A percentile compares a stretch with the other conserved stretches of the same genome.
Conservation (phyloP, 2,329 filamentous ascomycete genomes). For the Colletotrichum agaves region DNA sequence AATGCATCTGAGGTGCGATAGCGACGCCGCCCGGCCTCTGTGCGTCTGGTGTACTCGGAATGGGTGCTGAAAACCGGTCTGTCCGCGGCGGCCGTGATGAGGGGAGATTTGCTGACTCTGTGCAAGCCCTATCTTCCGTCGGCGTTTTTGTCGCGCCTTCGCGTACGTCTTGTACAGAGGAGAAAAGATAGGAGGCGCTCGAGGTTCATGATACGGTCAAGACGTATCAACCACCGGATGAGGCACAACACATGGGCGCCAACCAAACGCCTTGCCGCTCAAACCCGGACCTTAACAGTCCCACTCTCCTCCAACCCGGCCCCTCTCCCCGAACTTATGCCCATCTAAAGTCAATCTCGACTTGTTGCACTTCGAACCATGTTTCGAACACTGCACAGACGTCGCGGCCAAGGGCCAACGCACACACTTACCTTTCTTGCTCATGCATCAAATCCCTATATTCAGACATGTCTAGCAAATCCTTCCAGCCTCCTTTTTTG, state of each 20-base stretch:
- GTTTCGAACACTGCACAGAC: conserved; percentile 33
- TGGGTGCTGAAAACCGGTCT: not conserved
- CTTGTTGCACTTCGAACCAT: conserved; percentile 31
- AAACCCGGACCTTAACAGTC: conserved; percentile 15
- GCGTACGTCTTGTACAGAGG: not conserved
- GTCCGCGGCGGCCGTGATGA: not conserved
- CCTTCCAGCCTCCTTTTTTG: not conserved
- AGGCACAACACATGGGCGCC: conserved; percentile 15
- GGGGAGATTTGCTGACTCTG: not conserved
- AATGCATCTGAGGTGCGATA: conserved; percentile 12
- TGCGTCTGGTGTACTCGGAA: not conserved
- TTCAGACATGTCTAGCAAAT: not conserved
- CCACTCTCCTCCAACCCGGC: conserved; percentile 26
- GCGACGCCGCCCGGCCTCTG: conserved; percentile 16
- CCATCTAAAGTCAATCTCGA: conserved; percentile 32
- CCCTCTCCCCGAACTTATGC: conserved; percentile 27
- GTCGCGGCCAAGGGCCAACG: not conserved
- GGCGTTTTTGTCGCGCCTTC: not conserved
- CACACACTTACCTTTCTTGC: conserved; percentile 5
- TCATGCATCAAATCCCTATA: conserved; percentile 15
- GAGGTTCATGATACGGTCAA: conserved; percentile 1
- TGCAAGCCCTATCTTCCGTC: not conserved
- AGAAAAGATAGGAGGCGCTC: conserved; percentile 12
- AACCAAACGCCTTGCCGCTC: conserved; percentile 6
- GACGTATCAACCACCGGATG: not conserved